A percentile compares a stretch with the other conserved stretches of the same genome.
These are phyloP conservation scores for Aspergillus pseudotamarii DNA, from an alignment of 2,329 filamentous ascomycete species.

Conservation along the genomic window DNA sequence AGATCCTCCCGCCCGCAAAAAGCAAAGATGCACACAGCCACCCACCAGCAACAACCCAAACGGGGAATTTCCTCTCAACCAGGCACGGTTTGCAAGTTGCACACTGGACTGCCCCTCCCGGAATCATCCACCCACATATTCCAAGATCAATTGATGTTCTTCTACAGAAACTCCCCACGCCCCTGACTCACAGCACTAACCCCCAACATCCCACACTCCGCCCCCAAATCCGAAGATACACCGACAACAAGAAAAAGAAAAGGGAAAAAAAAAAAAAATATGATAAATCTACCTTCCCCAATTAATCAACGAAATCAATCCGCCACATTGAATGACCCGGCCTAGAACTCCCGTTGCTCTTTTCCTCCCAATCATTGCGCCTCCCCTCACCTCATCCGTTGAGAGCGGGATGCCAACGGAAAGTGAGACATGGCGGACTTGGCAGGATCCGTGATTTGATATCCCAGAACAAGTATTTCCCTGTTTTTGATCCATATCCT, in stretches of 20 bases:
- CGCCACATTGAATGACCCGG: background rate
- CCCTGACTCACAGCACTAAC: background rate
- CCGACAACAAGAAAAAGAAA: background rate
- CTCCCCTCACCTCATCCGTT: background rate
- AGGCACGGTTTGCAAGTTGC: no score
- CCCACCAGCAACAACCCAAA: background rate
- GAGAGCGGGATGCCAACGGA: background rate
- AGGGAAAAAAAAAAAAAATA: background rate
- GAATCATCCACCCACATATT: no score
- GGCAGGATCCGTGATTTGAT: background rate
- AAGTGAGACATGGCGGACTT: slow-evolving; percentile 6
- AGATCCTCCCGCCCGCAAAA: background rate
- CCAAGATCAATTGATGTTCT: background rate
- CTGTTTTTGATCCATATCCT: background rate
- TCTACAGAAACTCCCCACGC: background rate
- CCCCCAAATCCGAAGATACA: background rate
- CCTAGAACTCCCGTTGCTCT: background rate
- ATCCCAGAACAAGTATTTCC: background rate
- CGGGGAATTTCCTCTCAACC: background rate
- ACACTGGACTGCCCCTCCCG: no score
- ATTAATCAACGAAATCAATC: background rate
- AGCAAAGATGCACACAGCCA: no score
- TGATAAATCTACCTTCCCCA: background rate
- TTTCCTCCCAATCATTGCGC: background rate
- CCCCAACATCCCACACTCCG: background rate